phyloP scores from a whole-genome alignment of 2,329 filamentous ascomycete genomes.

The Hysterium pulicare region DNA sequence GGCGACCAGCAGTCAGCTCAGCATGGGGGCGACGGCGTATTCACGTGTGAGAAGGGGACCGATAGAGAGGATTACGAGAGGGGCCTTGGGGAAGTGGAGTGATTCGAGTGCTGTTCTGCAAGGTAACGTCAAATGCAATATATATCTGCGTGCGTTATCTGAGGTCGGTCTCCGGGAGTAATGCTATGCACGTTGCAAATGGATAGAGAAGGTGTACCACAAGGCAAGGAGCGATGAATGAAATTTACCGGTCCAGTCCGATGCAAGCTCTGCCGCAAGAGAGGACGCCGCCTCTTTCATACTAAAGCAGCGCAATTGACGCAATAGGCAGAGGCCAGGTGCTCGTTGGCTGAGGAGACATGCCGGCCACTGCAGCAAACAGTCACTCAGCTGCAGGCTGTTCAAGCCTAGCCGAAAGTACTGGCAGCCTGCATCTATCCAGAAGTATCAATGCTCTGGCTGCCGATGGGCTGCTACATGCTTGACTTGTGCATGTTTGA shows the following conservation, averaged over 20 bases:
- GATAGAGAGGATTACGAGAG: slow-evolving; percentile 1
- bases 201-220: neutral
- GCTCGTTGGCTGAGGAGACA: slow-evolving; percentile 10
- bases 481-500: too few relatives aligned
- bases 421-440: too few relatives aligned
- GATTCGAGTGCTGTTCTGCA: slow-evolving; percentile 16
- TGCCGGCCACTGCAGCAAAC: slow-evolving; percentile 13
- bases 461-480: too few relatives aligned
- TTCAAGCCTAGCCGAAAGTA: too few relatives aligned
- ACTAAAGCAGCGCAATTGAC: slow-evolving; percentile 9
- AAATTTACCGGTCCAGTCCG: neutral
- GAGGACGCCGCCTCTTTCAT: slow-evolving; percentile 1
- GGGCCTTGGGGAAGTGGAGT: slow-evolving; percentile 7
- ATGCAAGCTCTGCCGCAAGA: neutral
- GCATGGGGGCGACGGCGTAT: slow-evolving; percentile 4
- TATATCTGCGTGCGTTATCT: slow-evolving; percentile 5
- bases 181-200: neutral
- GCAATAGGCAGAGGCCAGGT: slow-evolving; percentile 5
- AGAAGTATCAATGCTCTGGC: too few relatives aligned
- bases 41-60: slow-evolving; percentile 4
- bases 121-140: slow-evolving; percentile 18
- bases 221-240: neutral
- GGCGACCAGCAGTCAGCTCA: neutral
- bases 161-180: neutral
- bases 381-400: too few relatives aligned